These are phyloP conservation scores for Dioscorea cayenensis DNA, from an alignment of 116 monocot species.

Conservation along the genomic window DNA sequence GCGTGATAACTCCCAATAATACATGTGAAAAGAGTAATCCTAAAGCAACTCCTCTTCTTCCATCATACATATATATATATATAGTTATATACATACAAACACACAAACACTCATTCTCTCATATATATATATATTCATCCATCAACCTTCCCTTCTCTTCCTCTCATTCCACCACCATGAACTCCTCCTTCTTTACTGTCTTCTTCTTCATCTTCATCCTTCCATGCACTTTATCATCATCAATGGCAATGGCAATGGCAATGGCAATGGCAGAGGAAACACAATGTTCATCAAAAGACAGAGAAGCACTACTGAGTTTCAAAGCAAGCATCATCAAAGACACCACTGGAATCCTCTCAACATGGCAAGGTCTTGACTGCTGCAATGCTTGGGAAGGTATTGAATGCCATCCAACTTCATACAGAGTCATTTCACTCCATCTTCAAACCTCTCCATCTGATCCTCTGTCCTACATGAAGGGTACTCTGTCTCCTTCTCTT, in stretches of 20 bases:
- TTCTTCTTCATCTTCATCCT: neutral
- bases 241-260: too few species aligned
- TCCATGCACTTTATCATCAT: neutral
- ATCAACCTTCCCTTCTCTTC: too few species aligned
- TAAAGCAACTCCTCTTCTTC: neutral
- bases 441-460: constrained; percentile 21
- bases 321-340: constrained; percentile 58
- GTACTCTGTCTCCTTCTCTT: constrained; percentile 56
- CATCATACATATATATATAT: constrained; percentile 9
- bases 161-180: too few species aligned
- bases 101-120: neutral
- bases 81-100: constrained; percentile 11
- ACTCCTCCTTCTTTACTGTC: too few species aligned
- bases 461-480: constrained; percentile 40
- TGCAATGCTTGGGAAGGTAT: constrained; percentile 78
- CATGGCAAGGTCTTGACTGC: constrained; percentile 57
- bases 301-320: constrained; percentile 58
- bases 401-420: constrained; percentile 49
- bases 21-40: constrained; percentile 19
- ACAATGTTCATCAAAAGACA: constrained; percentile 38
- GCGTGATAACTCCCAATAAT: constrained; percentile 9
- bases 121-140: too few species aligned
- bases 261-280: neutral
- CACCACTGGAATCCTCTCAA: constrained; percentile 65
- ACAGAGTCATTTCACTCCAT: constrained; percentile 45